Evolutionary conservation across 2,329 filamentous ascomycete genomes (phyloP).

Genomic region (Metarhizium anisopliae): DNA sequence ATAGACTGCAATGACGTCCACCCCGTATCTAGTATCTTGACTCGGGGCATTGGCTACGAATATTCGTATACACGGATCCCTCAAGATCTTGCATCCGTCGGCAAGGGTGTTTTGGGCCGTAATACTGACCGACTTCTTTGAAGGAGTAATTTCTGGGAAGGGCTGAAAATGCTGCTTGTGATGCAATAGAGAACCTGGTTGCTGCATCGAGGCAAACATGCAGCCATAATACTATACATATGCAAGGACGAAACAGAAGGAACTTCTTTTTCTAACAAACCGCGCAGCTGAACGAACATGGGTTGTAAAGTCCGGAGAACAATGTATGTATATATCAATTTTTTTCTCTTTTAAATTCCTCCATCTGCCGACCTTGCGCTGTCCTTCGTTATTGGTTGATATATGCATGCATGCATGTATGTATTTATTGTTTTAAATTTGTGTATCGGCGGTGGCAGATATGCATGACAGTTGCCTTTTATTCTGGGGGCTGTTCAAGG

Average conservation of each 20-base stretch:
- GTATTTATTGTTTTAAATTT: background rate
- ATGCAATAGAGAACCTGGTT: background rate
- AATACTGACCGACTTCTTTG: background rate
- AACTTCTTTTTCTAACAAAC: background rate
- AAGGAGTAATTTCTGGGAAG: background rate
- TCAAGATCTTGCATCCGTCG: background rate
- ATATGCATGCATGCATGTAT: too few species aligned
- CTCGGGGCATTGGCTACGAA: too few species aligned
- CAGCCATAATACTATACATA: background rate
- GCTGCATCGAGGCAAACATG: conserved; percentile 4
- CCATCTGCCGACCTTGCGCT: too few species aligned
- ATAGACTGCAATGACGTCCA: too few species aligned
- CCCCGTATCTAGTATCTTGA: too few species aligned
- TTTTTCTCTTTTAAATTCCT: too few species aligned
- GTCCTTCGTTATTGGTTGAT: too few species aligned
- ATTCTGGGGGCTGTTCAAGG: background rate
- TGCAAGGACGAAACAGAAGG: background rate
- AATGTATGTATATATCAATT: too few species aligned
- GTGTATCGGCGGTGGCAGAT: background rate
- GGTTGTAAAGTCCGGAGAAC: too few species aligned
- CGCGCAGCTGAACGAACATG: background rate
- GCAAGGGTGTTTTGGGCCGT: background rate
- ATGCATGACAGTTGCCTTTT: background rate
- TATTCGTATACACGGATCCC: background rate
- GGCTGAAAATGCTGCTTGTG: background rate